Evolutionary conservation across 1,284 basidiomycete species (phyloP).

Genomic region (Gymnopus androsaceus): DNA sequence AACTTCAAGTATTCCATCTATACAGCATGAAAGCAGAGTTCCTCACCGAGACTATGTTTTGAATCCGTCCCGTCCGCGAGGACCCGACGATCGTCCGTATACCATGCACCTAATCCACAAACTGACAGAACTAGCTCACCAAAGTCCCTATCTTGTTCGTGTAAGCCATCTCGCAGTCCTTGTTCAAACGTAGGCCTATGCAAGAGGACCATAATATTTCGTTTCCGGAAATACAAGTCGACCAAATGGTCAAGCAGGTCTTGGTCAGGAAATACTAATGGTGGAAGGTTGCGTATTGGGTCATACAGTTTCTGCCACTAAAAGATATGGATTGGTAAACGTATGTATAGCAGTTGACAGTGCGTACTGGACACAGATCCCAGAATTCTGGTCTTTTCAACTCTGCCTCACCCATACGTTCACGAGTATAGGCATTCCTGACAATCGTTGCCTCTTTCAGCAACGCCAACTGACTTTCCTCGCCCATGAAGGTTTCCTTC

Average conservation of each 20-base stretch:
- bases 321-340: too few species aligned
- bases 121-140: constrained; percentile 8
- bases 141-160: constrained; percentile 1
- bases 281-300: too few species aligned
- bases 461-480: neutral
- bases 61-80: too few species aligned
- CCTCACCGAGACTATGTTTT: too few species aligned
- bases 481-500: neutral
- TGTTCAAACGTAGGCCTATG: constrained; percentile 5
- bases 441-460: neutral
- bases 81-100: neutral
- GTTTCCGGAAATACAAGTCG: neutral
- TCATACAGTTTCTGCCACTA: too few species aligned
- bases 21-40: too few species aligned
- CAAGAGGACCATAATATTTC: neutral
- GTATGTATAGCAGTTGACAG: too few species aligned
- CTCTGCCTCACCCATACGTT: neutral
- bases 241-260: too few species aligned
- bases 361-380: neutral
- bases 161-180: neutral
- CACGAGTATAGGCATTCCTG: neutral
- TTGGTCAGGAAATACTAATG: too few species aligned
- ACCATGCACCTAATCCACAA: constrained; percentile 1
- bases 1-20: too few species aligned
- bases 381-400: neutral